Base-by-base conservation (phyloP, 1,139 yeast genomes). In the Taphrina deformans region DNA sequence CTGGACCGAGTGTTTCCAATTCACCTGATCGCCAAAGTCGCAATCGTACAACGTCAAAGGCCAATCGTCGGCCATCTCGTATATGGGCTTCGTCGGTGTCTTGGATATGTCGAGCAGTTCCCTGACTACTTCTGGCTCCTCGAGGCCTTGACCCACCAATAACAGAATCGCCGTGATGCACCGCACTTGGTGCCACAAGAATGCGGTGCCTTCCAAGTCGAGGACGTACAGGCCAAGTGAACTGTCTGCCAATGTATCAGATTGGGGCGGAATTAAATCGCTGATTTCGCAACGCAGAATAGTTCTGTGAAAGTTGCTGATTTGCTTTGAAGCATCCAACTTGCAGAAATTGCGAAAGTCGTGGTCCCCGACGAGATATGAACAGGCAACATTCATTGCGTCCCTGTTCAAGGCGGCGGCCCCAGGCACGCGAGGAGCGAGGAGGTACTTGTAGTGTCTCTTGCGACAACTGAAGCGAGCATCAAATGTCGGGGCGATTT, bases 151-250 rank as follows among this genome's bases (percentile, higher is more conserved):
- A 0, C 97, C 99, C 3, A 92, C 85, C 27, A 87, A 76, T 65
- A 95, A 84, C 63, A 95, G 75, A 6, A 89, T 80, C 0, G 96
- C 96, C 77, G 91, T 84, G 96, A 95, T 93, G 70, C 96, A 91
- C 62, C 99, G 82, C 24, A 95, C 99, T 75, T 95, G 99, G 74
- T 95, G 98, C 99, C 99, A 95, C 67, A 95, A 78, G 71, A 95
- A 95, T 6, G 99, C 99, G 1, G 89, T 80, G 0, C 99, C 99
- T 69, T 83, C 81, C 63, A 93, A 78, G 73, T 91, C 92, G 74
- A 93, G 86, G 67, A 86, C 87, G 72, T 81, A 88, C 66, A 80
- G 79, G 4, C 66, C 69, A 5, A 69, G 71, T 5, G 68, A 69
- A 10, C 23, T 48, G 23, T 23, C 21, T 14, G 53, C 53, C 27